Conservation (phyloP, 164 flowering plant genomes). For the Chloranthus sessilifolius region DNA sequence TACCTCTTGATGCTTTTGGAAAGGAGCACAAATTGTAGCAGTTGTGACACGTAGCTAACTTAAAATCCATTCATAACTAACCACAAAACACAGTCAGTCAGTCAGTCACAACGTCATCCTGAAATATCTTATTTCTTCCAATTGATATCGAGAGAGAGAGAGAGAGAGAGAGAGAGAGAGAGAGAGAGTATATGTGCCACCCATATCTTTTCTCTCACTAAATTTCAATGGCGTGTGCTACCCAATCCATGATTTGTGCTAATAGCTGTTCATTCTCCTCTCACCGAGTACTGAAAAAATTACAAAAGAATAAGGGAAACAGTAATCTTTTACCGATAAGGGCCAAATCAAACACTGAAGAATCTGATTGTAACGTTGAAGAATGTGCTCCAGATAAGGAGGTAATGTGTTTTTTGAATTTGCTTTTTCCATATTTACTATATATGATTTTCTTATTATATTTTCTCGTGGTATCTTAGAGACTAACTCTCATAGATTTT, state of each 20-base stretch:
- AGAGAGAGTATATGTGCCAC: neutral
- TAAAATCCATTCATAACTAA: constrained; percentile 20
- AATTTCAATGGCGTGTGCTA: constrained; percentile 34
- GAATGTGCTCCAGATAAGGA: constrained; percentile 99
- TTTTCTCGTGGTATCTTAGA: neutral
- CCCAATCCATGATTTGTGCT: constrained; percentile 44
- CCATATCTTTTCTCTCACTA: neutral
- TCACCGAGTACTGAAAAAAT: constrained; percentile 16
- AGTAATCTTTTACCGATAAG: constrained; percentile 25
- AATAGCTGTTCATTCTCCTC: constrained; percentile 27
- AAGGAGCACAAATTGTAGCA: too few species aligned
- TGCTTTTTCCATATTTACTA: neutral
- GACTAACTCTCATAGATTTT: neutral
- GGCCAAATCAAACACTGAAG: constrained; percentile 51
- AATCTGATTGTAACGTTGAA: constrained; percentile 68
- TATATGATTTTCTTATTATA: neutral
- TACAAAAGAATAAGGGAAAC: constrained; percentile 11
- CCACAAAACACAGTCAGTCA: constrained; percentile 7
- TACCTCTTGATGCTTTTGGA: too few species aligned
- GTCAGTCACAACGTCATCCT: neutral
- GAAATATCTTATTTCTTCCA: constrained; percentile 1
- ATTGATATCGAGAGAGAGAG: neutral
- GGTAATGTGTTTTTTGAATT: constrained; percentile 39
- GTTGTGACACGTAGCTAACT: constrained; percentile 20
- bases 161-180: neutral